Conservation (phyloP, 169 alveolate species). For the Plasmodium gaboni region DNA sequence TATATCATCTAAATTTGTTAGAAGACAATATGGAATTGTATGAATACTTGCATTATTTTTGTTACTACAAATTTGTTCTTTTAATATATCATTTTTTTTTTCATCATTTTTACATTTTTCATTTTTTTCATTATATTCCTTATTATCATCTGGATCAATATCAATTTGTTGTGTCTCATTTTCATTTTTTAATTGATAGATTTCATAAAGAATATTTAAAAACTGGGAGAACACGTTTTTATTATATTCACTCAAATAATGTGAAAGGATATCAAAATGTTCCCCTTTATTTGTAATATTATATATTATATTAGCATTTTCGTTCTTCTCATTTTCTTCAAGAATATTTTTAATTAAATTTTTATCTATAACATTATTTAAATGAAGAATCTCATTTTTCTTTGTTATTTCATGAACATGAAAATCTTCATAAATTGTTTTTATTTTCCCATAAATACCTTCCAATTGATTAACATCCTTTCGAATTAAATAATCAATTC, state of each 20-base stretch:
- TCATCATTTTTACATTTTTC: not conserved
- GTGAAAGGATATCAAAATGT: conserved; percentile 16
- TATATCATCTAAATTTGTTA: conserved; percentile 9
- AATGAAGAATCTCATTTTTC: conserved; percentile 54
- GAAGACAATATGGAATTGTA: conserved; percentile 40
- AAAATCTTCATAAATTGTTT: conserved; percentile 80
- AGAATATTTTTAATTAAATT: conserved; percentile 39
- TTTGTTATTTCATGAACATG: conserved; percentile 81
- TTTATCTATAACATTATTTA: conserved; percentile 68
- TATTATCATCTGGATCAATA: not conserved
- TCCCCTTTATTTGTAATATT: conserved; percentile 20
- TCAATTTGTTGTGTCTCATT: not conserved
- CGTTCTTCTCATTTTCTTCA: conserved; percentile 46
- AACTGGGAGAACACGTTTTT: conserved; percentile 17
- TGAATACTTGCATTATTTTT: not conserved
- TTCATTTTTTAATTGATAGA: conserved; percentile 25
- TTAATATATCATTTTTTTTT: not conserved
- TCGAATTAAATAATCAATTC: conserved; percentile 58
- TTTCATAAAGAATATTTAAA: conserved; percentile 19
- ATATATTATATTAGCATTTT: conserved; percentile 14
- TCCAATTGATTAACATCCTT: conserved; percentile 27
- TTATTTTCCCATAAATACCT: conserved; percentile 77
- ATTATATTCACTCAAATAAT: conserved; percentile 22
- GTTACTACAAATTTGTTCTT: too few relatives aligned
- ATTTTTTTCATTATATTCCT: not conserved